These are phyloP conservation scores for Astragalus membranaceus DNA, from an alignment of 306 rosid genomes.

Conservation along the genomic window DNA sequence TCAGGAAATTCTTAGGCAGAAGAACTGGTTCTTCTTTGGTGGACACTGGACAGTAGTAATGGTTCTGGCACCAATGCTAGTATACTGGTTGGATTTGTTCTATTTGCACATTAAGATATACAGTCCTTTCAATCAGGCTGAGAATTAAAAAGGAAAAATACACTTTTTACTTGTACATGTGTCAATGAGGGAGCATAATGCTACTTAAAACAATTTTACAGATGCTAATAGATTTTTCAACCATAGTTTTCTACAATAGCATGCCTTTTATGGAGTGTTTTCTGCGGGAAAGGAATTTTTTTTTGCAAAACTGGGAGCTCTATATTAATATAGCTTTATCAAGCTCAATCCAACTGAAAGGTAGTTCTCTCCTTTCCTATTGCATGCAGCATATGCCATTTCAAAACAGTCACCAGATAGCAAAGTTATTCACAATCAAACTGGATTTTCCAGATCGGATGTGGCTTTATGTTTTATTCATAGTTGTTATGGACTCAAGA, in stretches of 20 bases:
- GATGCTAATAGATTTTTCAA: slow-evolving; percentile 3
- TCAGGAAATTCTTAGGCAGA: slow-evolving; percentile 20
- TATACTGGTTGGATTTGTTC: slow-evolving; percentile 15
- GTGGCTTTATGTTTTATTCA: no score
- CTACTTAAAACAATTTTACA: background rate
- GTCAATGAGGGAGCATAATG: background rate
- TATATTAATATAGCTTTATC: background rate
- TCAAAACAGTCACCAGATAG: no score
- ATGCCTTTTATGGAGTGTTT: background rate
- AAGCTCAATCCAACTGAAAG: background rate
- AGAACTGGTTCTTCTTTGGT: background rate
- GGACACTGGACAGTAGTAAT: slow-evolving; percentile 1
- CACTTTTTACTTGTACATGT: slow-evolving; percentile 27
- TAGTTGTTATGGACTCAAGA: no score
- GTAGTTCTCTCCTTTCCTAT: background rate
- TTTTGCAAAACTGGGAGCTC: background rate
- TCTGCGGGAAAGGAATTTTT: background rate
- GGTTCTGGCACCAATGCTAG: slow-evolving; percentile 11
- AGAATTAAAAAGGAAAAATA: slow-evolving; percentile 2
- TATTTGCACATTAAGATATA: background rate
- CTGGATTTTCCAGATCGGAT: no score
- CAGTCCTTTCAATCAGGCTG: background rate
- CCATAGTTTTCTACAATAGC: background rate
- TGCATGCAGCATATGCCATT: no score
- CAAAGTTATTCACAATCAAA: no score